A percentile compares a stretch with the other conserved stretches of the same genome.
Evolutionary conservation across 192 early-diverging fungal genomes (phyloP).

Genomic region (Coemansia sp.): DNA sequence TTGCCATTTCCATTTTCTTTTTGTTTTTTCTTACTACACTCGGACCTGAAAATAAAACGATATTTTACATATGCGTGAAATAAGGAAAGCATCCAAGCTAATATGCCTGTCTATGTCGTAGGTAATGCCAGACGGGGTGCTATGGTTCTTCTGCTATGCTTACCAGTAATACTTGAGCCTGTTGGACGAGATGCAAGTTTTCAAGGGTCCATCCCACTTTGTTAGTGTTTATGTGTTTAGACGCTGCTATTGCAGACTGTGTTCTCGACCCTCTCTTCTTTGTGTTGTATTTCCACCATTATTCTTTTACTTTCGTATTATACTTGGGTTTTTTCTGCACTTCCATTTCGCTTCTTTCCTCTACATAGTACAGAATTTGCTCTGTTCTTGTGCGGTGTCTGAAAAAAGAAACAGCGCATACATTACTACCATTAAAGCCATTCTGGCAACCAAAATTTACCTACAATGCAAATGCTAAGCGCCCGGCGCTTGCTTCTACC

Average conservation of each 20-base stretch:
- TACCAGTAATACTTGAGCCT: not conserved
- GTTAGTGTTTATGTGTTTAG: too few species aligned
- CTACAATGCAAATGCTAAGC: constrained; percentile 22
- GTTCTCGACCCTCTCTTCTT: constrained; percentile 4
- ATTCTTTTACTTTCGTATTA: not conserved
- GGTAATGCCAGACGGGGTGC: too few species aligned
- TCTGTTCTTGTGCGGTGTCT: not conserved
- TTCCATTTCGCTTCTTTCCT: not conserved
- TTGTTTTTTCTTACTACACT: not conserved
- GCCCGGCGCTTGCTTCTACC: constrained; percentile 9
- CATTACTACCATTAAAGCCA: not conserved
- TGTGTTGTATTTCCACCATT: constrained; percentile 2
- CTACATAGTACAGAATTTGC: not conserved
- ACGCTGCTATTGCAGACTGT: not conserved
- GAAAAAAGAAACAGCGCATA: not conserved
- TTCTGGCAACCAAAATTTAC: not conserved
- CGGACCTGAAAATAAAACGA: not conserved
- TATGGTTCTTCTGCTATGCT: not conserved
- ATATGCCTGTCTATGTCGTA: too few species aligned
- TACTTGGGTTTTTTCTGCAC: not conserved
- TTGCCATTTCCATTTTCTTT: not conserved
- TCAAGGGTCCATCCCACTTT: too few species aligned
- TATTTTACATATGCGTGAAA: not conserved
- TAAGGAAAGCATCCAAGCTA: too few species aligned
- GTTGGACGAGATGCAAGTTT: too few species aligned